Evolutionary conservation across 768 basidiomycete species (phyloP), one percentile per base, ranked within the genome.

Genomic region (Boletus pseudopeckii): DNA sequence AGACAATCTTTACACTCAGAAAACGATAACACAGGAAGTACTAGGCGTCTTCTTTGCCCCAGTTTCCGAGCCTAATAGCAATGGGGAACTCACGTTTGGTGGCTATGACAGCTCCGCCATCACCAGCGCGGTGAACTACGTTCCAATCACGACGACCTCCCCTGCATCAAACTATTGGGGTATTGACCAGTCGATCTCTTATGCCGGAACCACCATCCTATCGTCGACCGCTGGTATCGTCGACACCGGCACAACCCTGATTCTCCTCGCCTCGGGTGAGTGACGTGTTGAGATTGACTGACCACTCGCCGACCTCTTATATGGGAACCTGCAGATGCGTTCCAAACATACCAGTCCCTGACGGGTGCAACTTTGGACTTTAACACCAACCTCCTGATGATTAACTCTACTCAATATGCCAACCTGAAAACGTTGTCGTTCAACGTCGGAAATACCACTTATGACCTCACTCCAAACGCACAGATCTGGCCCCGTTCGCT

Each of bases 31-130:
- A 6, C 40, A 61, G 2, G 55, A 68, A 11, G 58, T 67, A 0
- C 46, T 75, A 22, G 71, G 71, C 7, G 54, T 75, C n/a, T 73
- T 64, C 48, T 74, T 73, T 53, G 55, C 52, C 26, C 70, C 71
- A 7, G 24, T 51, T 22, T 48, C 63, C 14, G 60, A 45, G 14
- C 48, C 65, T 15, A 54, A 66, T 39, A 60, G 53, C 26, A 56
- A 53, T 7, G 58, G 68, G 15, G 34, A 59, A 48, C 58, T 72
- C 34, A 68, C 60, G 14, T 71, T 71, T 48, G 71, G 70, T 36
- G 64, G 55, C 0, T 61, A 57, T 43, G 68, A 69, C 14, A 20
- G 10, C 2, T 45, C 51, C 13, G 55, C 55, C 11, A 59, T 26
- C 32, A 64, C 43, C 9, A 50, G 59, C 22, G 0, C 46, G 3